A percentile compares a stretch with the other conserved stretches of the same genome.
Conservation (phyloP, 2,329 filamentous ascomycete species). For the Hymenoscyphus occultus region DNA sequence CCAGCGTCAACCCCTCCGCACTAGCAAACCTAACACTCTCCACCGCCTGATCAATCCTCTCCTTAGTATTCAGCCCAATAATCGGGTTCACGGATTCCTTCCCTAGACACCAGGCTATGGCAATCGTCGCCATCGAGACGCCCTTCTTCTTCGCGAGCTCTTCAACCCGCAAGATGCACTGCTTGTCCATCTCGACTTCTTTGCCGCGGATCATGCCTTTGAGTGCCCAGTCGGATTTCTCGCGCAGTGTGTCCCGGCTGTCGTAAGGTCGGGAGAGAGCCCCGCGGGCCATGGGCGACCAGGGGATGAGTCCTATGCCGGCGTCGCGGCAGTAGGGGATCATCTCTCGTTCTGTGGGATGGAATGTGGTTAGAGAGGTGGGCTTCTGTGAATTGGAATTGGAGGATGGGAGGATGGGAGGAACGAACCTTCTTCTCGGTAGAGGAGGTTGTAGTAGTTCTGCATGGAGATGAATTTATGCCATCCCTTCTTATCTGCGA, state of each 20-base stretch:
- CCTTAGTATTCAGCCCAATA: slow-evolving; percentile 48
- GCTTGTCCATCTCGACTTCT: slow-evolving; percentile 30
- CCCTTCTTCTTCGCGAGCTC: slow-evolving; percentile 50
- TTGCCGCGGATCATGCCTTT: slow-evolving; percentile 19
- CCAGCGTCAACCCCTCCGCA: slow-evolving; percentile 44
- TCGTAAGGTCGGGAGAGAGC: slow-evolving; percentile 30
- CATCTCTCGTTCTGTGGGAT: slow-evolving; percentile 40
- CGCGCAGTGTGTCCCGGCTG: slow-evolving; percentile 15
- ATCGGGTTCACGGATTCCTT: slow-evolving; percentile 49
- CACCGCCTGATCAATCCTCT: slow-evolving; percentile 53
- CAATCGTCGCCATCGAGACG: slow-evolving; percentile 56
- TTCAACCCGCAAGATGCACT: slow-evolving; percentile 23
- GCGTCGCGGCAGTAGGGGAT: slow-evolving; percentile 34
- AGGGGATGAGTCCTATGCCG: slow-evolving; percentile 39
- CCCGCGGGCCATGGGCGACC: slow-evolving; percentile 38
- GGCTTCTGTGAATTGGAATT: no score
- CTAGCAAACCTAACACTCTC: slow-evolving; percentile 38
- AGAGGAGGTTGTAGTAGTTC: slow-evolving; percentile 54
- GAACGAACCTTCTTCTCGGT: slow-evolving; percentile 52
- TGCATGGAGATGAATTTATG: slow-evolving; percentile 61
- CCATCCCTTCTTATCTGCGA: slow-evolving; percentile 56
- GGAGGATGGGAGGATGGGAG: no score
- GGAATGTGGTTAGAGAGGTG: no score
- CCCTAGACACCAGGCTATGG: slow-evolving; percentile 52
- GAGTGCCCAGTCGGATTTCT: slow-evolving; percentile 21